phyloP scores from a whole-genome alignment of 106 monocot species.

The Allium sativum region DNA sequence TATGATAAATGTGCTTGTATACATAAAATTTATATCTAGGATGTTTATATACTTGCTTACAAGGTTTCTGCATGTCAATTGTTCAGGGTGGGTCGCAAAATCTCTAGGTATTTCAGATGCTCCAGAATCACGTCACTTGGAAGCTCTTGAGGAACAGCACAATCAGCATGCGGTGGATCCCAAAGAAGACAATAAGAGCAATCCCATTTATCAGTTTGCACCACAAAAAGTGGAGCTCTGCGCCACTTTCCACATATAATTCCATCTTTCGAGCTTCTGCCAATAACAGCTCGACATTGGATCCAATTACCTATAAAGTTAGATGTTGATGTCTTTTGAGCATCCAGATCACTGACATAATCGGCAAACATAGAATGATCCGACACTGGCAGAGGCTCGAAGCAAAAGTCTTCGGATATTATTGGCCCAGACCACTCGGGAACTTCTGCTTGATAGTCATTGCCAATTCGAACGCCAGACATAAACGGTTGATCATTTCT shows the following conservation, averaged over 20 bases:
- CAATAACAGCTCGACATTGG: neutral
- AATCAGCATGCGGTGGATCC: slow-evolving; percentile 93
- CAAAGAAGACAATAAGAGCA: slow-evolving; percentile 80
- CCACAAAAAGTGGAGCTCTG: slow-evolving; percentile 31
- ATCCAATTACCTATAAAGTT: neutral
- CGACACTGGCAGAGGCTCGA: too few species aligned
- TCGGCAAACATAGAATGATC: too few species aligned
- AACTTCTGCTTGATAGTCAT: slow-evolving; percentile 66
- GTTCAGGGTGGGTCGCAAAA: neutral
- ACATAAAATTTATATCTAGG: too few species aligned
- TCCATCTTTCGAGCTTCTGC: neutral
- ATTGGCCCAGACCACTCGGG: slow-evolving; percentile 45
- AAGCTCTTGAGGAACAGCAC: slow-evolving; percentile 64
- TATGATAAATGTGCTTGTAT: too few species aligned
- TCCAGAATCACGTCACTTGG: neutral
- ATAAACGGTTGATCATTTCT: slow-evolving; percentile 27
- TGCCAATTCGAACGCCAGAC: slow-evolving; percentile 52
- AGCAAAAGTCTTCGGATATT: neutral
- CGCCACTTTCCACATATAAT: slow-evolving; percentile 1
- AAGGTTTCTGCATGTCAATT: too few species aligned
- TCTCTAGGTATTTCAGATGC: neutral
- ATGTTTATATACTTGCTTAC: too few species aligned
- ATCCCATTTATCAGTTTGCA: slow-evolving; percentile 91
- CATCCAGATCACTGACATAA: slow-evolving; percentile 25
- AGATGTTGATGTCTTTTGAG: neutral